phyloP scores from a whole-genome alignment of 2,329 filamentous ascomycete species.

The Elsinoe batatas region DNA sequence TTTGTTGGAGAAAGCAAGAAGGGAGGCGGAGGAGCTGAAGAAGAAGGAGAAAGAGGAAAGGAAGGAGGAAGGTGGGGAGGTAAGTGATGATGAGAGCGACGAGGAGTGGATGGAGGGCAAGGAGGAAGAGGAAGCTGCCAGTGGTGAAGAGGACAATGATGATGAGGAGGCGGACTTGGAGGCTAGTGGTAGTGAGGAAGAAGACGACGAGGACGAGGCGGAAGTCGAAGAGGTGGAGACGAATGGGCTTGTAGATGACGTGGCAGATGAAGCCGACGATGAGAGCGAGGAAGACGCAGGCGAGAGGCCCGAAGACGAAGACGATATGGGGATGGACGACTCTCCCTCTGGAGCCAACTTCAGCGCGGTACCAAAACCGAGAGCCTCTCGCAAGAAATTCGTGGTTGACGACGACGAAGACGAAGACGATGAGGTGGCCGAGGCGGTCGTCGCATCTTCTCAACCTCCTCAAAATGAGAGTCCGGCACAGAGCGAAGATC shows the following conservation, averaged over 20 bases:
- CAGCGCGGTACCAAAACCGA: slow-evolving; percentile 14
- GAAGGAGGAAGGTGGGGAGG: slow-evolving; percentile 35
- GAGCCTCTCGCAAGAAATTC: slow-evolving; percentile 23
- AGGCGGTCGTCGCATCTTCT: not conserved
- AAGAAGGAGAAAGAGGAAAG: slow-evolving; percentile 61
- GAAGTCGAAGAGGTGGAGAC: slow-evolving; percentile 26
- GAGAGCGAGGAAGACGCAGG: slow-evolving; percentile 28
- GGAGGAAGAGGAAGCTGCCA: slow-evolving; percentile 23
- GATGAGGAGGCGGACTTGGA: slow-evolving; percentile 25
- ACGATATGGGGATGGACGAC: slow-evolving; percentile 20
- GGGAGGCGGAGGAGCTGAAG: slow-evolving; percentile 70
- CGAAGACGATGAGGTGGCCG: slow-evolving; percentile 16
- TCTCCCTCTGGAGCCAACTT: slow-evolving; percentile 28
- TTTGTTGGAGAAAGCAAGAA: slow-evolving; percentile 71
- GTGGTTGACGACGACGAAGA: slow-evolving; percentile 28
- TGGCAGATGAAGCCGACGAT: slow-evolving; percentile 18
- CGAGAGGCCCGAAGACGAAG: slow-evolving; percentile 21
- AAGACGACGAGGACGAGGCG: slow-evolving; percentile 25
- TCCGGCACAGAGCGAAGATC: slow-evolving; percentile 14
- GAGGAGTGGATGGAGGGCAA: slow-evolving; percentile 28
- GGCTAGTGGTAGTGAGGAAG: slow-evolving; percentile 19
- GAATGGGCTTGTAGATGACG: slow-evolving; percentile 23
- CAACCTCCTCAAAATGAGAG: slow-evolving; percentile 23
- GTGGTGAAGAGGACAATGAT: slow-evolving; percentile 29
- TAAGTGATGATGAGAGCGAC: slow-evolving; percentile 47